phyloP scores from a whole-genome alignment of 768 basidiomycete genomes.

The Termitomyces heimii region DNA sequence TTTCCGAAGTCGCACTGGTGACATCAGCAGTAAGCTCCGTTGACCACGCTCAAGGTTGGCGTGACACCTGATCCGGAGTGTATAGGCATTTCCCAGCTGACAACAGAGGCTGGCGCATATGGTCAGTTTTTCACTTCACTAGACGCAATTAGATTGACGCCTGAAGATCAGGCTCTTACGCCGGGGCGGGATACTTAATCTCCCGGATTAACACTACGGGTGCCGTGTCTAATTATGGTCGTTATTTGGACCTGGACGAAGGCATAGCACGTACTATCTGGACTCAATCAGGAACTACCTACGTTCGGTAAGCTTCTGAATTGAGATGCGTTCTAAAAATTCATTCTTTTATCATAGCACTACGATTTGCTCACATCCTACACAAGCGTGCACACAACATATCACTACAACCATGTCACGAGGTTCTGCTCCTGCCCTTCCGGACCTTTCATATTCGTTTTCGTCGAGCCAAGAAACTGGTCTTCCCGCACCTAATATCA shows the following conservation, averaged over 20 bases:
- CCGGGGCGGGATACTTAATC: conserved; percentile 57
- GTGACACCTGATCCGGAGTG: not conserved
- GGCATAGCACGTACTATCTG: conserved; percentile 54
- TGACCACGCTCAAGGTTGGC: not conserved
- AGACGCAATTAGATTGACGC: not conserved
- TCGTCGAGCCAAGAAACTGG: conserved; percentile 37
- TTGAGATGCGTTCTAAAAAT: too few relatives aligned
- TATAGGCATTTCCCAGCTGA: conserved; percentile 50
- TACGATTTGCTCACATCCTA: conserved; percentile 66
- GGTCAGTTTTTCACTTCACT: conserved; percentile 31
- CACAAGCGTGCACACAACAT: conserved; percentile 57
- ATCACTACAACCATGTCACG: conserved; percentile 23
- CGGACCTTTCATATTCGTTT: conserved; percentile 41
- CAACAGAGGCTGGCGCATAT: conserved; percentile 52
- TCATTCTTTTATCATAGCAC: conserved; percentile 1
- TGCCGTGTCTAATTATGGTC: conserved; percentile 39
- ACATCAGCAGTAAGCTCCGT: conserved; percentile 42
- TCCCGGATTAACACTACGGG: conserved; percentile 40
- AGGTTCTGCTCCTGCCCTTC: conserved; percentile 20
- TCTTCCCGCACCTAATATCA: conserved; percentile 51
- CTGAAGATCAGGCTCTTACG: conserved; percentile 52
- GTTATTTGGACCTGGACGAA: conserved; percentile 69
- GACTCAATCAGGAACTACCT: conserved; percentile 43
- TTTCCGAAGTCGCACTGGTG: conserved; percentile 52
- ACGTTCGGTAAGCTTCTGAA: conserved; percentile 40